Conservation (phyloP, 2,329 filamentous ascomycete species). For the Coniosporium tulheliwenetii region DNA sequence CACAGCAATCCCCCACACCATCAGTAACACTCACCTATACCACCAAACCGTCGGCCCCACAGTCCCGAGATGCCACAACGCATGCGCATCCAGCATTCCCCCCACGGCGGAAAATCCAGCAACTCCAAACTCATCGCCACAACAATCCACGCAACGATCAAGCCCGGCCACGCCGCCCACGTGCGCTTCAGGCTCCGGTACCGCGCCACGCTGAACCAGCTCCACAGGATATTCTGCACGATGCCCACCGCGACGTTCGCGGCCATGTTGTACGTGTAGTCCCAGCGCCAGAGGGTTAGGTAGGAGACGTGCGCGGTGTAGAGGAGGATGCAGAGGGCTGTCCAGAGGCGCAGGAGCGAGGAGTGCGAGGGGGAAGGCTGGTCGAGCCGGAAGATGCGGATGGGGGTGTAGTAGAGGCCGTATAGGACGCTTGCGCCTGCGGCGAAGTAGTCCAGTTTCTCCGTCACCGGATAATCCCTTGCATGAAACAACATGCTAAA, state of each 20-base stretch:
- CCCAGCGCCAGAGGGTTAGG: slow-evolving; percentile 73
- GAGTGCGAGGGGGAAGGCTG: slow-evolving; percentile 28
- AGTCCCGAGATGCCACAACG: slow-evolving; percentile 88
- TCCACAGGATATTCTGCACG: slow-evolving; percentile 73
- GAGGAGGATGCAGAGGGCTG: slow-evolving; percentile 49
- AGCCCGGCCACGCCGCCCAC: slow-evolving; percentile 81
- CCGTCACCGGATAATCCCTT: slow-evolving; percentile 68
- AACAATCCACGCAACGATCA: slow-evolving; percentile 84
- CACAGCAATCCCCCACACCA: no score
- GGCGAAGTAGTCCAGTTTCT: slow-evolving; percentile 92
- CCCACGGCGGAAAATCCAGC: slow-evolving; percentile 79
- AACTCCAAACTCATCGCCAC: slow-evolving; percentile 91
- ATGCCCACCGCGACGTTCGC: slow-evolving; percentile 77
- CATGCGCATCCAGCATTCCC: slow-evolving; percentile 81
- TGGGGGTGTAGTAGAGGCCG: slow-evolving; percentile 69
- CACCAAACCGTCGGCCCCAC: slow-evolving; percentile 76
- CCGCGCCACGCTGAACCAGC: slow-evolving; percentile 59
- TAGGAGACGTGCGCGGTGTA: slow-evolving; percentile 71
- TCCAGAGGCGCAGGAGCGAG: slow-evolving; percentile 57
- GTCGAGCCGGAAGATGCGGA: slow-evolving; percentile 76
- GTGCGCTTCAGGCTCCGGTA: slow-evolving; percentile 55
- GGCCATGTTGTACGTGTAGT: slow-evolving; percentile 97
- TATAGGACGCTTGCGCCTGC: slow-evolving; percentile 84
- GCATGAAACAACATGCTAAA: slow-evolving; percentile 89
- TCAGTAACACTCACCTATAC: slow-evolving; percentile 60